Conservation (phyloP, 2,329 filamentous ascomycete genomes). For the Amauroascus verrucosus region DNA sequence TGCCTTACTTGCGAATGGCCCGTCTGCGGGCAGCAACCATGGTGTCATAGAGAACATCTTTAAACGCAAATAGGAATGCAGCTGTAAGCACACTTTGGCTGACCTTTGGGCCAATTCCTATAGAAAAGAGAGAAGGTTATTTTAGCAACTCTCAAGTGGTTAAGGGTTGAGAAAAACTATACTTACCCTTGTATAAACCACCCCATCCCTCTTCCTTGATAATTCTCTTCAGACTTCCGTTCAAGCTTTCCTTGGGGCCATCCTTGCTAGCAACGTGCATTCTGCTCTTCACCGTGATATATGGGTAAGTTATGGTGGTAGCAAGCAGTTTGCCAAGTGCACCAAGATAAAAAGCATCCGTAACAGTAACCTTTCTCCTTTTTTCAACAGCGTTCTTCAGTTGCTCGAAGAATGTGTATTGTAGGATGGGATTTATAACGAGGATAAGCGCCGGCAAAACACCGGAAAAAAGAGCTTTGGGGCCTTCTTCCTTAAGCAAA, state of each 20-base stretch:
- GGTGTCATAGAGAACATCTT: slow-evolving; percentile 79
- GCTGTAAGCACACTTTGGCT: slow-evolving; percentile 94
- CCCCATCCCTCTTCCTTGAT: slow-evolving; percentile 81
- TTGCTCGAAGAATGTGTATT: slow-evolving; percentile 98
- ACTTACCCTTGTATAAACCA: slow-evolving; percentile 81
- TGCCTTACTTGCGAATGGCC: slow-evolving; percentile 27
- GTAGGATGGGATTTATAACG: slow-evolving; percentile 95
- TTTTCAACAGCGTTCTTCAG: slow-evolving; percentile 85
- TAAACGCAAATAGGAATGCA: slow-evolving; percentile 94
- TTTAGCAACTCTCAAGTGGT: not conserved
- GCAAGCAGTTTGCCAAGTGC: slow-evolving; percentile 91
- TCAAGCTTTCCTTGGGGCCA: slow-evolving; percentile 69
- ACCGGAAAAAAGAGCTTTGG: slow-evolving; percentile 75
- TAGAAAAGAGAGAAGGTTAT: not conserved
- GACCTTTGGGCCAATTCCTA: slow-evolving; percentile 91
- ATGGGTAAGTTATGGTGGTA: slow-evolving; percentile 89
- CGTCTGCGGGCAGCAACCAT: slow-evolving; percentile 30
- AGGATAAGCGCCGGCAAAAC: slow-evolving; percentile 86
- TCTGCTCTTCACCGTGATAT: slow-evolving; percentile 96
- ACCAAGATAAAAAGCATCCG: slow-evolving; percentile 80
- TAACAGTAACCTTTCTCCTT: slow-evolving; percentile 65
- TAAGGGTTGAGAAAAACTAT: slow-evolving; percentile 7
- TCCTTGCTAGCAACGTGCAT: slow-evolving; percentile 82
- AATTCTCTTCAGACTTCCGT: slow-evolving; percentile 65
- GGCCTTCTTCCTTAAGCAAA: slow-evolving; percentile 74